Evolutionary conservation across 257 asterid genomes (phyloP).

Genomic region (Solanum megistacrolobum): DNA sequence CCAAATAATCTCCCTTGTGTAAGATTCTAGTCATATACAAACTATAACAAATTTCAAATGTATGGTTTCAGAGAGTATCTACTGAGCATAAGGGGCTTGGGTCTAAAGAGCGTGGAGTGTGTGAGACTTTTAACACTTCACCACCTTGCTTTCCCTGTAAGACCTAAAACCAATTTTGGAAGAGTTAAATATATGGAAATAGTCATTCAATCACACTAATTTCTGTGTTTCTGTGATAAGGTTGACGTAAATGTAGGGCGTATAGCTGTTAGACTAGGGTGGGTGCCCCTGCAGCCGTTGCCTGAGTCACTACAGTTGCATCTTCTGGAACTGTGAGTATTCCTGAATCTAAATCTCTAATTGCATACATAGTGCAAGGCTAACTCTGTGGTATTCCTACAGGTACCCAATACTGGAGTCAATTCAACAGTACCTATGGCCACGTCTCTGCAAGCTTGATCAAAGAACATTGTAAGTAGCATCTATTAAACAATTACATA

Average conservation of each 20-base stretch:
- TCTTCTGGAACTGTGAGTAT: conserved; percentile 82
- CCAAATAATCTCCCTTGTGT: not conserved
- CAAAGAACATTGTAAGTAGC: conserved; percentile 34
- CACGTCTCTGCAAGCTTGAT: conserved; percentile 56
- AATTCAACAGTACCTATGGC: conserved; percentile 44
- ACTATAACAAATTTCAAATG: conserved; percentile 5
- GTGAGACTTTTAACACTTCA: conserved; percentile 97
- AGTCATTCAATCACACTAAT: conserved; percentile 6
- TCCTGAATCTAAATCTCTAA: not conserved
- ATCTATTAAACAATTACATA: not conserved
- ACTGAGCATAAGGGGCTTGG: conserved; percentile 85
- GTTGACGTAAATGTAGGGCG: conserved; percentile 98
- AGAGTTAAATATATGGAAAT: conserved; percentile 2
- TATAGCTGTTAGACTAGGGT: conserved; percentile 94
- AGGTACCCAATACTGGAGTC: conserved; percentile 52
- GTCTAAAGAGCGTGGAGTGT: conserved; percentile 94
- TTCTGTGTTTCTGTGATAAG: conserved; percentile 26
- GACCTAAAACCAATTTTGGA: conserved; percentile 23
- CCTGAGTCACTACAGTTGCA: conserved; percentile 97
- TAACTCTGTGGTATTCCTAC: not conserved
- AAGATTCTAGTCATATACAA: not conserved
- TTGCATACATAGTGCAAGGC: not conserved
- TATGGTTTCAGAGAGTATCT: conserved; percentile 73
- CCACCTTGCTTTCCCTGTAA: conserved; percentile 98
- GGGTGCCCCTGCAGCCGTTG: conserved; percentile 99